A percentile compares a stretch with the other conserved stretches of the same genome.
These are phyloP conservation scores for Curvularia sp. DNA, from an alignment of 2,329 filamentous ascomycete species.

Conservation along the genomic window DNA sequence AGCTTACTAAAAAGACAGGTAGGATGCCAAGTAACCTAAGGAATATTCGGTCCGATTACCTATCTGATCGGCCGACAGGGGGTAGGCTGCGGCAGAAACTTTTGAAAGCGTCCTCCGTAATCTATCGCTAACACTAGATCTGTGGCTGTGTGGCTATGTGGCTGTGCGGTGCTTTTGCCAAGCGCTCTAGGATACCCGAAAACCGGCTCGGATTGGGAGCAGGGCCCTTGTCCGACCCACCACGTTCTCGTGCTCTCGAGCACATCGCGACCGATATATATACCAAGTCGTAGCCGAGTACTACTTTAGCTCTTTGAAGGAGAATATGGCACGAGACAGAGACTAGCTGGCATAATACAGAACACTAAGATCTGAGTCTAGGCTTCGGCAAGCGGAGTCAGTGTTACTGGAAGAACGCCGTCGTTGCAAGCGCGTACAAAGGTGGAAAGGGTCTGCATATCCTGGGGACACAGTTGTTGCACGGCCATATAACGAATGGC, in stretches of 20 bases:
- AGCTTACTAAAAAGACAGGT: too few relatives aligned
- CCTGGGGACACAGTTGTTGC: slow-evolving; percentile 25
- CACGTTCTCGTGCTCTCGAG: too few relatives aligned
- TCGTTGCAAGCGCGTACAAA: slow-evolving; percentile 23
- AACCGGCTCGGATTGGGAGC: slow-evolving; percentile 7
- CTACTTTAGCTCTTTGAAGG: too few relatives aligned
- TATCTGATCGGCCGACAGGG: too few relatives aligned
- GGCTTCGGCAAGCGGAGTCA: slow-evolving; percentile 22
- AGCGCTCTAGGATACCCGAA: slow-evolving; percentile 7
- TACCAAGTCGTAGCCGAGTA: not conserved
- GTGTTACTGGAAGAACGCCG: slow-evolving; percentile 15
- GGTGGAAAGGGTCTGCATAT: slow-evolving; percentile 25
- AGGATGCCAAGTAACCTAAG: too few relatives aligned
- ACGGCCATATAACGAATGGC: slow-evolving; percentile 22
- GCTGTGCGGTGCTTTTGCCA: slow-evolving; percentile 9
- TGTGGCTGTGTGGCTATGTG: not conserved
- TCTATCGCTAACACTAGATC: too few relatives aligned
- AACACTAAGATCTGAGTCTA: slow-evolving; percentile 27
- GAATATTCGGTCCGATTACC: too few relatives aligned
- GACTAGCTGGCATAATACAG: slow-evolving; percentile 14
- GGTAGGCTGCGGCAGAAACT: too few relatives aligned
- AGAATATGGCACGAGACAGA: too few relatives aligned
- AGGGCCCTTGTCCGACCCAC: not conserved
- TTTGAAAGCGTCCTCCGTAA: too few relatives aligned
- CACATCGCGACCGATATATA: not conserved